Conservation (phyloP, 2,329 filamentous ascomycete species). For the Septoria linicola region DNA sequence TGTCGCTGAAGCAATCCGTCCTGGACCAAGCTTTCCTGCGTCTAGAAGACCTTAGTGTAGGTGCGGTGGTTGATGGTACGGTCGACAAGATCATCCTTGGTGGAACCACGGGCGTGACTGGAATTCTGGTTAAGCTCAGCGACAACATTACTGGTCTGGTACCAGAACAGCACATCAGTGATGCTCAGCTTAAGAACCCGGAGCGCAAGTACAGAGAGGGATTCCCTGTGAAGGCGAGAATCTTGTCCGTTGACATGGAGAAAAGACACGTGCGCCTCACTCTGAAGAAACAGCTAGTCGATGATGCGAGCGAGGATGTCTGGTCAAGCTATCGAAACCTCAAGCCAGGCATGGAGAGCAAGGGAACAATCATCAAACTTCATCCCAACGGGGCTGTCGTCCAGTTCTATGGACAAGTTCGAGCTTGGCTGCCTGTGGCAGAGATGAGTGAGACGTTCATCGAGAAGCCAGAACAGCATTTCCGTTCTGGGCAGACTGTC, state of each 20-base stretch:
- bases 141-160: slow-evolving; percentile 89
- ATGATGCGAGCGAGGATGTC: slow-evolving; percentile 64
- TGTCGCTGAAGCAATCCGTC: slow-evolving; percentile 79
- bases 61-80: slow-evolving; percentile 74
- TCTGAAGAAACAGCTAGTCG: slow-evolving; percentile 89
- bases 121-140: slow-evolving; percentile 77
- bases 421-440: slow-evolving; percentile 84
- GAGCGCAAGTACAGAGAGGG: slow-evolving; percentile 95
- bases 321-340: slow-evolving; percentile 77
- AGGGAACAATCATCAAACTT: slow-evolving; percentile 83
- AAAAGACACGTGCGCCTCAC: slow-evolving; percentile 83
- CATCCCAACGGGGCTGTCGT: slow-evolving; percentile 77
- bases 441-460: slow-evolving; percentile 99
- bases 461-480: slow-evolving; percentile 82
- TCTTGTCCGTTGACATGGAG: slow-evolving; percentile 73
- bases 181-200: slow-evolving; percentile 82
- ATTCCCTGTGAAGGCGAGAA: slow-evolving; percentile 76
- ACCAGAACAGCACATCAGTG: slow-evolving; percentile 81
- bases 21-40: slow-evolving; percentile 86
- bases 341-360: slow-evolving; percentile 70
- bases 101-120: slow-evolving; percentile 72
- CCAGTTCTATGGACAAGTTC: slow-evolving; percentile 83
- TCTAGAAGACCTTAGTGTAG: slow-evolving; percentile 84
- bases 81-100: slow-evolving; percentile 83
- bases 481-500: slow-evolving; percentile 85